Evolutionary conservation across 148 eudicot genomes (phyloP).

Genomic region (Fagopyrum tataricum): DNA sequence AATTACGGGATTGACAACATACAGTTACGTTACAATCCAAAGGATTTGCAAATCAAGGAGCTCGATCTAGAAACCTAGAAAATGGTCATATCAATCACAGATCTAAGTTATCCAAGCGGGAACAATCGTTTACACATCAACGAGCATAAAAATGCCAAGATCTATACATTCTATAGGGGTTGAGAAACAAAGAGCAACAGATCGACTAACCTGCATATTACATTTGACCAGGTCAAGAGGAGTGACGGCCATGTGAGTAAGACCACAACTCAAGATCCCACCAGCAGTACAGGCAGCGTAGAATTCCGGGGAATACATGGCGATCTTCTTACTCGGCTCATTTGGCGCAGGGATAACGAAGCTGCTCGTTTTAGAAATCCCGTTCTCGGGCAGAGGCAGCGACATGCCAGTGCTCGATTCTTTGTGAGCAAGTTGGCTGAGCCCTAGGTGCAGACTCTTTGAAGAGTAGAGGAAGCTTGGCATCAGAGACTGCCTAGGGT

Average conservation of each 20-base stretch:
- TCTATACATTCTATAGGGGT: neutral
- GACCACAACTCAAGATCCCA: slow-evolving; percentile 34
- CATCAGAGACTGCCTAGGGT: slow-evolving; percentile 10
- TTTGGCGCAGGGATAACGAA: slow-evolving; percentile 29
- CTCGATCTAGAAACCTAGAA: slow-evolving; percentile 1
- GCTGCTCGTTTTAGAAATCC: neutral
- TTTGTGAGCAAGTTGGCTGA: neutral
- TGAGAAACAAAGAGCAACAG: neutral
- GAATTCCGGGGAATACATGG: slow-evolving; percentile 30
- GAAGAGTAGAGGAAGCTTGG: slow-evolving; percentile 23
- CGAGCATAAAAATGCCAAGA: neutral
- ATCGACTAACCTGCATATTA: slow-evolving; percentile 36
- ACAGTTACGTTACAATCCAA: neutral
- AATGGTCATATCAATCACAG: slow-evolving; percentile 5
- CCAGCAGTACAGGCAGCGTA: slow-evolving; percentile 37
- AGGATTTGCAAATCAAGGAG: neutral
- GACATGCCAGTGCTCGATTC: slow-evolving; percentile 2
- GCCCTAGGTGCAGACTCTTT: neutral
- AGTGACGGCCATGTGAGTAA: slow-evolving; percentile 40
- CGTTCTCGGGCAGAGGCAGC: neutral
- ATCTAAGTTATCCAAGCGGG: neutral
- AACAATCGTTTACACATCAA: neutral
- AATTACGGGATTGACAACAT: neutral
- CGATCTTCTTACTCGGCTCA: slow-evolving; percentile 27
- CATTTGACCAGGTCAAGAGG: slow-evolving; percentile 46